A percentile compares a stretch with the other conserved stretches of the same genome.
phyloP scores from a whole-genome alignment of 768 basidiomycete genomes.

The Termitomyces sp. region DNA sequence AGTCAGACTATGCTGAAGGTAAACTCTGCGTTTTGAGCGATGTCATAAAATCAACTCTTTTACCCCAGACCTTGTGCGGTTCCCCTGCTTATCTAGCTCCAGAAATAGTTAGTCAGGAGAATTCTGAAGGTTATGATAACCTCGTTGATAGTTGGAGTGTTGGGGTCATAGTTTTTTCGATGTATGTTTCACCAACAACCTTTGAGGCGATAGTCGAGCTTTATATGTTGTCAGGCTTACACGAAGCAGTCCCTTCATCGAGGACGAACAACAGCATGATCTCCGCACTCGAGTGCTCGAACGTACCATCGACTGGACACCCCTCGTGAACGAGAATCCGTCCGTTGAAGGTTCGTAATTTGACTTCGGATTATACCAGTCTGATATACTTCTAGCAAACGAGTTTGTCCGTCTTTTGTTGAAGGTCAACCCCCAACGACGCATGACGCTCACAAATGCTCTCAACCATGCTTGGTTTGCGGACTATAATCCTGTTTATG shows the following conservation, averaged over 20 bases:
- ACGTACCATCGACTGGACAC: slow-evolving; percentile 58
- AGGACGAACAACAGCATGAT: slow-evolving; percentile 50
- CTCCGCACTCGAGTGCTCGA: slow-evolving; percentile 53
- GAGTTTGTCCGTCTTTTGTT: slow-evolving; percentile 69
- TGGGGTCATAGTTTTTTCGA: slow-evolving; percentile 90
- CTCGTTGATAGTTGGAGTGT: slow-evolving; percentile 96
- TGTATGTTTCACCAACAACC: slow-evolving; percentile 37
- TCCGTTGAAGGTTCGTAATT: slow-evolving; percentile 39
- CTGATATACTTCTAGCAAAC: slow-evolving; percentile 30
- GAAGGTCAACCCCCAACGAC: slow-evolving; percentile 49
- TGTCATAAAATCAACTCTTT: not conserved
- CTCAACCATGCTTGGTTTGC: slow-evolving; percentile 74
- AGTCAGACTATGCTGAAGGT: slow-evolving; percentile 73
- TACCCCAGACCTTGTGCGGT: slow-evolving; percentile 84
- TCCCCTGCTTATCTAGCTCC: slow-evolving; percentile 67
- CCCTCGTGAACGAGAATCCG: slow-evolving; percentile 27
- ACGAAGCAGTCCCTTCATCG: slow-evolving; percentile 72
- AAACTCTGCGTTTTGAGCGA: slow-evolving; percentile 14
- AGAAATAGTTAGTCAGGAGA: slow-evolving; percentile 28
- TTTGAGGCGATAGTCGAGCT: not conserved
- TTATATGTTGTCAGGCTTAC: slow-evolving; percentile 51
- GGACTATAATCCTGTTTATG: slow-evolving; percentile 25
- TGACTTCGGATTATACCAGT: not conserved
- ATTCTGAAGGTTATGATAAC: slow-evolving; percentile 71
- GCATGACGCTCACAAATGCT: slow-evolving; percentile 71